Conservation (phyloP, 139 green algal species). For the Eudorina sp. region DNA sequence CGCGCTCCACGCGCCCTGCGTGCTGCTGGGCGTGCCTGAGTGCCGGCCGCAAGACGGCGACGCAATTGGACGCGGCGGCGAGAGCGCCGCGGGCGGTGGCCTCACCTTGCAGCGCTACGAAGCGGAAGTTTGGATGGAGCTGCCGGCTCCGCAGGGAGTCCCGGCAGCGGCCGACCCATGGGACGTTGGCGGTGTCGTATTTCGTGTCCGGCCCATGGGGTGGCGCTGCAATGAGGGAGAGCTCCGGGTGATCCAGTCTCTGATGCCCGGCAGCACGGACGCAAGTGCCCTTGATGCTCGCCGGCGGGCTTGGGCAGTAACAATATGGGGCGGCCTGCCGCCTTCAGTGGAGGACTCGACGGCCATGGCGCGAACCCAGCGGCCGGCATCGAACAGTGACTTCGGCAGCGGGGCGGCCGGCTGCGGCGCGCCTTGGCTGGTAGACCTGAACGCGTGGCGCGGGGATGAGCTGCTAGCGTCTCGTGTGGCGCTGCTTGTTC, state of each 20-base stretch:
- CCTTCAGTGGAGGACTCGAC: not conserved
- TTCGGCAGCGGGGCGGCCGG: not conserved
- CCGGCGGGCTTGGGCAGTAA: not conserved
- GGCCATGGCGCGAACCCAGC: not conserved
- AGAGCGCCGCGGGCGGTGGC: too few relatives aligned
- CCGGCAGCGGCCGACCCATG: not conserved
- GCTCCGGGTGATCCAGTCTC: not conserved
- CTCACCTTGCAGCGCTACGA: not conserved
- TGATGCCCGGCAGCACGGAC: too few relatives aligned
- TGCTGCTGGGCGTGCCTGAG: not conserved
- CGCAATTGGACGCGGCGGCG: not conserved
- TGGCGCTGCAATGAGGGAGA: not conserved
- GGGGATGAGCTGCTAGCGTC: conserved; percentile 22
- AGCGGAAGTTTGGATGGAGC: not conserved
- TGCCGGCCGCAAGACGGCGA: not conserved
- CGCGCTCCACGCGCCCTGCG: not conserved
- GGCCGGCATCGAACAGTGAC: not conserved
- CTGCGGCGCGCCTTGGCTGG: not conserved
- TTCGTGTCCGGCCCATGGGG: not conserved
- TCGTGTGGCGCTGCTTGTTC: conserved; percentile 14
- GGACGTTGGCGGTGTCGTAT: not conserved
- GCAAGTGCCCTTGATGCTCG: too few relatives aligned
- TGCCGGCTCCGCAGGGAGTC: not conserved
- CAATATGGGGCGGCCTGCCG: not conserved
- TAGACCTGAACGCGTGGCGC: conserved; percentile 24